Base-by-base conservation (phyloP, 2,329 filamentous ascomycete genomes). In the Apiospora malaysiana region DNA sequence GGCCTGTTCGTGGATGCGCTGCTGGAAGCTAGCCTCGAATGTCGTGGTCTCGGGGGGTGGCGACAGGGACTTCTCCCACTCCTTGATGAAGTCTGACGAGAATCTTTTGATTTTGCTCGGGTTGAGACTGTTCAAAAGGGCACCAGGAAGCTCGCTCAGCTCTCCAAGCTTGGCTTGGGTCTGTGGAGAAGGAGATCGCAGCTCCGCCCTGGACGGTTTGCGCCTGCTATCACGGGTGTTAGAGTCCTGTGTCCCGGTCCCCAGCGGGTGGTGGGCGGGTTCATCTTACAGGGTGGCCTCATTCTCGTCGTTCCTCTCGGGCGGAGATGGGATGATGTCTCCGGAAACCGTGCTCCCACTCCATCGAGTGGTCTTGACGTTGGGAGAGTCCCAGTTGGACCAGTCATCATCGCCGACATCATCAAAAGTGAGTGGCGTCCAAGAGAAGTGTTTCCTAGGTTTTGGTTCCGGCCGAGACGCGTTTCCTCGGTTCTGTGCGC, bases 31-130 rank as follows among this genome's bases (percentile, higher is more conserved):
- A 18, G 67, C 67, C 46, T 68, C 67, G 46, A 68, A 68, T 10
- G 32, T 21, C 27, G 49, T 45, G 47, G 71, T 71, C 18, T 78
- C 79, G 4, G 81, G 77, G 80, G 77, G 84, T 45, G 89, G 85
- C 2, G 88, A 90, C 18, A 95, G 83, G 74, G 89, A 93, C 80
- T 90, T 93, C 83, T 98, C 95, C 93, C 94, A 97, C 79, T 97
- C 94, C 74, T 91, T 92, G 90, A 98, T 94, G 71, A 97, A 86
- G 73, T 92, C 93, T 46, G 91, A 93, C n/a, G 95, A 93, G 0
- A 93, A 95, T 47, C 90, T 89, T 79, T 94, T 93, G 75, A 98
- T 83, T 76, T 94, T 94, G 75, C 90, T 91, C 0, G 94, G 93
- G 10, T 90, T 88, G 56, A 94, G 83, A 74, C 91, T 90, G 78